A percentile compares a stretch with the other conserved stretches of the same genome.
phyloP scores from a whole-genome alignment of 768 basidiomycete genomes.

The Hydnomerulius pinastri region DNA sequence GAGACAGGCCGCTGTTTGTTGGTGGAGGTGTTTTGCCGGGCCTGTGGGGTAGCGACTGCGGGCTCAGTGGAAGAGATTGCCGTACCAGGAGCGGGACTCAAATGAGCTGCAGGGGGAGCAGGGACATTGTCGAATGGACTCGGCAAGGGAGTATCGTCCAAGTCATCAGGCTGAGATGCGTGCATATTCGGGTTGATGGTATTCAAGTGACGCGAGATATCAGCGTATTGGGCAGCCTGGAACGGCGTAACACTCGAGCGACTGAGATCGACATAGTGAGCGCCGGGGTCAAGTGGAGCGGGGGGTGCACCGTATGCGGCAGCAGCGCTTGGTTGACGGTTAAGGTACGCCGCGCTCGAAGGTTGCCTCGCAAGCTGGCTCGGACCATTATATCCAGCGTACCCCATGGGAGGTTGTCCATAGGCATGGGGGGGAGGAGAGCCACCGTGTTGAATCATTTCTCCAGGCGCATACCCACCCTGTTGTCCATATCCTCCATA shows the following conservation, averaged over 20 bases:
- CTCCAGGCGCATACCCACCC: conserved; percentile 12
- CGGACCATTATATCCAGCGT: conserved; percentile 27
- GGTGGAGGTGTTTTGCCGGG: conserved; percentile 7
- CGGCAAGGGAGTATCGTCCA: conserved; percentile 26
- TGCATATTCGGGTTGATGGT: conserved; percentile 23
- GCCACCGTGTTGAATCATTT: conserved; percentile 11
- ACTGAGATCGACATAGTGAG: conserved; percentile 63
- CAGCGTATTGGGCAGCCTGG: conserved; percentile 75
- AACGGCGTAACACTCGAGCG: conserved; percentile 73
- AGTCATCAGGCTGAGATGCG: conserved; percentile 19
- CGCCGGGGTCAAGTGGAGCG: conserved; percentile 21
- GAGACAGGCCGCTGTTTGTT: conserved; percentile 47
- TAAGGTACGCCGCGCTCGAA: conserved; percentile 24
- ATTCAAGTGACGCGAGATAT: conserved; percentile 62
- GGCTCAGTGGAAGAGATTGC: conserved; percentile 13
- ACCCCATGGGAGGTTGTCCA: conserved; percentile 18
- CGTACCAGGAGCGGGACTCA: conserved; percentile 7
- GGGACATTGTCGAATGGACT: conserved; percentile 35
- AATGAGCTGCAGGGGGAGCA: conserved; percentile 38
- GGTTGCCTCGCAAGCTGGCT: conserved; percentile 25
- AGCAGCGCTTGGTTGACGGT: conserved; percentile 17
- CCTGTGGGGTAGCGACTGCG: conserved; percentile 12
- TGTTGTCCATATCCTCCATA: conserved; percentile 30
- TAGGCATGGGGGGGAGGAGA: conserved; percentile 26
- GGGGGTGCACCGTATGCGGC: conserved; percentile 12